Evolutionary conservation across 169 alveolate species (phyloP).

Genomic region (Prorocentrum cordatum): DNA sequence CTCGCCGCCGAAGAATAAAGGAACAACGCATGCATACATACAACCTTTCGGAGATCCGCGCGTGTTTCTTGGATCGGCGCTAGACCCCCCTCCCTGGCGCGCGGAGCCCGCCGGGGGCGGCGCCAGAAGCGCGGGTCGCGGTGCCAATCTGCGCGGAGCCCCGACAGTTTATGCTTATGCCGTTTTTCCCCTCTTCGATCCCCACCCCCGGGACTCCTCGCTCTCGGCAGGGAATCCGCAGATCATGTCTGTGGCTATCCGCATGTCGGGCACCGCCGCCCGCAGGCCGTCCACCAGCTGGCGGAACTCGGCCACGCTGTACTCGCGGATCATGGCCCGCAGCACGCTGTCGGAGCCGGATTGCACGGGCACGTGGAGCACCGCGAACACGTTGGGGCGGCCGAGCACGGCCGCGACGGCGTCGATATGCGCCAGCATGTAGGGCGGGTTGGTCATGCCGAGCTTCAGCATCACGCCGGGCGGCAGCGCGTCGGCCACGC

Average conservation of each 20-base stretch:
- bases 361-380: constrained; percentile 97
- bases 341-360: constrained; percentile 91
- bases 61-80: too few relatives aligned
- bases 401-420: constrained; percentile 75
- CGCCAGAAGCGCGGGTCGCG: not conserved
- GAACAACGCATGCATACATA: too few relatives aligned
- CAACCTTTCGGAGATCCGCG: too few relatives aligned
- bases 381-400: constrained; percentile 92
- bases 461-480: not conserved
- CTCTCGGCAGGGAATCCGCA: constrained; percentile 99
- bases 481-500: constrained; percentile 32
- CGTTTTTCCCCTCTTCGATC: not conserved
- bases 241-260: constrained; percentile 90
- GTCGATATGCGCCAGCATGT: constrained; percentile 88
- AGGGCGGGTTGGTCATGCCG: constrained; percentile 99
- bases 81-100: too few relatives aligned
- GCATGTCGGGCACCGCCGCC: constrained; percentile 29
- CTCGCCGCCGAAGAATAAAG: too few relatives aligned
- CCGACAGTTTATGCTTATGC: not conserved
- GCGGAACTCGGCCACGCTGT: constrained; percentile 89
- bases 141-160: not conserved
- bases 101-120: not conserved
- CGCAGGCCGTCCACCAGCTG: constrained; percentile 50
- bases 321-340: constrained; percentile 93
- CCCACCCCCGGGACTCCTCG: constrained; percentile 83